Percentiles rank a stretch among this genome's conserved stretches.
Conservation (phyloP, 768 basidiomycete genomes). For the Piloderma croceum region DNA sequence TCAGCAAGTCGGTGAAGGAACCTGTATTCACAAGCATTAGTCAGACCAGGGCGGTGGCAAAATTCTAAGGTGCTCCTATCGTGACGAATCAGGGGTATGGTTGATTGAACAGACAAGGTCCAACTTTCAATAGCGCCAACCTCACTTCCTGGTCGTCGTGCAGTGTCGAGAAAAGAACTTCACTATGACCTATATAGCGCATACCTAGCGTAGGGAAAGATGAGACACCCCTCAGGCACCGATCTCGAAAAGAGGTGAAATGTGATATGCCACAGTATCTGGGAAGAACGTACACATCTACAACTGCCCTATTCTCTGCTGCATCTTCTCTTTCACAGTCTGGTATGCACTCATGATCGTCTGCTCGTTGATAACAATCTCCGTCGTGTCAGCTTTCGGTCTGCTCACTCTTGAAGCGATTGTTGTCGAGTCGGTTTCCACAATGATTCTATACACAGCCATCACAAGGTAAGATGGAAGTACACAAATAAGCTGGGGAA, state of each 20-base stretch:
- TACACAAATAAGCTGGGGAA: background rate
- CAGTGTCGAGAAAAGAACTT: too few species aligned
- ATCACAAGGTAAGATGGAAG: background rate
- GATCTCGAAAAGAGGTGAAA: background rate
- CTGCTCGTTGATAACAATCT: slow-evolving; percentile 98
- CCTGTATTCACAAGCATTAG: too few species aligned
- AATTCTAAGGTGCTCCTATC: too few species aligned
- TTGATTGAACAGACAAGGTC: too few species aligned
- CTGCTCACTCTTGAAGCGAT: slow-evolving; percentile 92
- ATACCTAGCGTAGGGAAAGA: background rate
- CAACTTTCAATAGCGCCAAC: too few species aligned
- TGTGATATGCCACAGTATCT: background rate
- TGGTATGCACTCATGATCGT: slow-evolving; percentile 91
- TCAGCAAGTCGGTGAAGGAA: too few species aligned
- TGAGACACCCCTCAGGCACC: background rate
- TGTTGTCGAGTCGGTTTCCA: slow-evolving; percentile 94
- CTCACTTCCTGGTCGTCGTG: too few species aligned
- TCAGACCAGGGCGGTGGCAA: too few species aligned
- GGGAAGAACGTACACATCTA: slow-evolving; percentile 36
- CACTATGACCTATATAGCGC: too few species aligned
- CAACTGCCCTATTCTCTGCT: slow-evolving; percentile 75
- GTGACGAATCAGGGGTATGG: too few species aligned
- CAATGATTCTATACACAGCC: slow-evolving; percentile 65
- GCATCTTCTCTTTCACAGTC: slow-evolving; percentile 80
- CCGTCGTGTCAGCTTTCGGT: slow-evolving; percentile 87